Conservation (phyloP, 805 yeast species). For the Zygotorulaspora sp. region DNA sequence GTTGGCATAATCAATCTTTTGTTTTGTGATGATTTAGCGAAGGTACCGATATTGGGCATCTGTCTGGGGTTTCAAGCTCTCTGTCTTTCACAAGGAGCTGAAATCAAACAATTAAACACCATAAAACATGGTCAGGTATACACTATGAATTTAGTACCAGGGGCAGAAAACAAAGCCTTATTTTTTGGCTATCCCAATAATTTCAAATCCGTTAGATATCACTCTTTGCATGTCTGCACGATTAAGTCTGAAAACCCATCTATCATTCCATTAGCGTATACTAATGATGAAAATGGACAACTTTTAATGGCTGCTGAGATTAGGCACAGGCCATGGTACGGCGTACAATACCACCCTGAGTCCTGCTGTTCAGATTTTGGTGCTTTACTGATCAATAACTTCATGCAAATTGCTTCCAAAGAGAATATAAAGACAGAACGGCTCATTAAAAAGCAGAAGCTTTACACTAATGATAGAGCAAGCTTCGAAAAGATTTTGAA, state of each 20-base stretch:
- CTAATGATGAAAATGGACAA: slow-evolving; percentile 41
- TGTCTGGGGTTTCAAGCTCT: slow-evolving; percentile 91
- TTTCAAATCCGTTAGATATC: slow-evolving; percentile 80
- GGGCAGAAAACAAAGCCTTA: slow-evolving; percentile 32
- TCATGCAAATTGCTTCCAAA: slow-evolving; percentile 34
- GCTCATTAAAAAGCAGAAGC: slow-evolving; percentile 13
- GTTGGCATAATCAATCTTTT: slow-evolving; percentile 66
- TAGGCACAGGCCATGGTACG: slow-evolving; percentile 61
- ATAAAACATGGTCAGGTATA: slow-evolving; percentile 88
- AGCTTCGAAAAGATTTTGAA: slow-evolving; percentile 8
- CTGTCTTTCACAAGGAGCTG: slow-evolving; percentile 57
- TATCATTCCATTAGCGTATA: slow-evolving; percentile 58
- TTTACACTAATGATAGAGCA: slow-evolving; percentile 3
- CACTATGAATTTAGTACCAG: slow-evolving; percentile 33
- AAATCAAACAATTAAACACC: slow-evolving; percentile 46
- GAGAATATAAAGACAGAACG: slow-evolving; percentile 26
- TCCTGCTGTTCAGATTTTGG: slow-evolving; percentile 81
- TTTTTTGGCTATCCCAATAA: slow-evolving; percentile 39
- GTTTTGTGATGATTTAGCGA: slow-evolving; percentile 36
- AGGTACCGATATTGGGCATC: slow-evolving; percentile 77
- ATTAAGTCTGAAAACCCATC: slow-evolving; percentile 21
- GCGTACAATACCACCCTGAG: slow-evolving; percentile 97
- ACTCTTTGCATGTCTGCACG: slow-evolving; percentile 58
- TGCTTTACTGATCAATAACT: slow-evolving; percentile 51
- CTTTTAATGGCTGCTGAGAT: slow-evolving; percentile 81